Percentiles rank a stretch among this genome's conserved stretches.
These are phyloP conservation scores for Lachancea dasiensis DNA, from an alignment of 805 yeast species.

Conservation along the genomic window DNA sequence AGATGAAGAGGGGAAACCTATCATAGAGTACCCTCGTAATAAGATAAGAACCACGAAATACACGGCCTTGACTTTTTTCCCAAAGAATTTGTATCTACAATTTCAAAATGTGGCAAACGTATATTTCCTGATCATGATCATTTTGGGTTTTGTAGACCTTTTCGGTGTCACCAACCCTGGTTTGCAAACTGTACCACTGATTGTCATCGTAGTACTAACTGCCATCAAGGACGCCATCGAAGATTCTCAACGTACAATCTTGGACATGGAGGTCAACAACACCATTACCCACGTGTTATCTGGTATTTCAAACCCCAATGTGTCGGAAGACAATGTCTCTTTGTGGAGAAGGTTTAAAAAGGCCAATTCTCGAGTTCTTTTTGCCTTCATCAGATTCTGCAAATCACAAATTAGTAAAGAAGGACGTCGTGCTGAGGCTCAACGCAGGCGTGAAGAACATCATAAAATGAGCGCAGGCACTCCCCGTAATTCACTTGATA, in stretches of 20 bases:
- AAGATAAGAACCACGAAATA: constrained; percentile 94
- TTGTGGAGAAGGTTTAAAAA: constrained; percentile 69
- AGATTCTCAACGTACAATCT: constrained; percentile 66
- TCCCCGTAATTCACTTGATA: constrained; percentile 37
- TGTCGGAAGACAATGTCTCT: constrained; percentile 56
- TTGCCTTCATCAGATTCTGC: constrained; percentile 24
- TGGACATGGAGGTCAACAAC: constrained; percentile 72
- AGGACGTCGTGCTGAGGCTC: constrained; percentile 34
- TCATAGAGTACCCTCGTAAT: constrained; percentile 67
- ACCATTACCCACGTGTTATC: constrained; percentile 60
- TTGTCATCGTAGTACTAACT: constrained; percentile 68
- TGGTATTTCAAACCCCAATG: constrained; percentile 53
- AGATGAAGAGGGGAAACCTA: constrained; percentile 58
- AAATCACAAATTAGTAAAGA: constrained; percentile 30
- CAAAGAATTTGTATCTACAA: constrained; percentile 75
- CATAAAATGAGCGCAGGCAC: constrained; percentile 24
- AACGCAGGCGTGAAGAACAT: constrained; percentile 28
- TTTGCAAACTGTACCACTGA: constrained; percentile 67
- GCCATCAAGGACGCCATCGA: constrained; percentile 77
- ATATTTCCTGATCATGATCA: constrained; percentile 73
- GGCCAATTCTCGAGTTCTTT: constrained; percentile 32
- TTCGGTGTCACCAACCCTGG: constrained; percentile 81
- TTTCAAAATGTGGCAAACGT: constrained; percentile 86
- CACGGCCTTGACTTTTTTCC: constrained; percentile 83
- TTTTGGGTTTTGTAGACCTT: constrained; percentile 69